A percentile compares a stretch with the other conserved stretches of the same genome.
Conservation (phyloP, 2,329 filamentous ascomycete species). For the Ceratocystis smalleyi region DNA sequence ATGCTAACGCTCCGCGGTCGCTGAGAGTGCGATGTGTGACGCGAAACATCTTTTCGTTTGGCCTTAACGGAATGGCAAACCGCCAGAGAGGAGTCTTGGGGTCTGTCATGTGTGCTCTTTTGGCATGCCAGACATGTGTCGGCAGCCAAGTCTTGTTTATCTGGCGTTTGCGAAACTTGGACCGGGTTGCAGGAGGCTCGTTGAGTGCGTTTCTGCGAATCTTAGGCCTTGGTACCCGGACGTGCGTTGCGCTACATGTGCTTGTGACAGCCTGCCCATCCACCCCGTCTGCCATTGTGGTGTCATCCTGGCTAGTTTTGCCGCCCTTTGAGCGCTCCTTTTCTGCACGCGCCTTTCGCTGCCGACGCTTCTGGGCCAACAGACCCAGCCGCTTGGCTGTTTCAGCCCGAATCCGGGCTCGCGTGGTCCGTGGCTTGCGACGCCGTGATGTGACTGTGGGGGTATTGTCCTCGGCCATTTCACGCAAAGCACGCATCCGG, state of each 20-base stretch:
- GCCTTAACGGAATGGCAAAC: constrained; percentile 70
- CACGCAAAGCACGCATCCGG: constrained; percentile 47
- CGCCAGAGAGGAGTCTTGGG: constrained; percentile 73
- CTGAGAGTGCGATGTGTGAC: constrained; percentile 68
- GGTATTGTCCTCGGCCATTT: constrained; percentile 85
- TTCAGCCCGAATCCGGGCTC: constrained; percentile 52
- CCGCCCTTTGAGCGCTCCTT: constrained; percentile 23
- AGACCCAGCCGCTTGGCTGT: constrained; percentile 56
- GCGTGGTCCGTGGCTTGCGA: constrained; percentile 44
- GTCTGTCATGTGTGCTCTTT: constrained; percentile 74
- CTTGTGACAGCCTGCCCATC: constrained; percentile 1
- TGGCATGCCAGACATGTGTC: constrained; percentile 87
- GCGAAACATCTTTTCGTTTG: constrained; percentile 79
- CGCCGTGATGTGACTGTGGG: constrained; percentile 55
- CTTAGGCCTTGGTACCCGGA: constrained; percentile 35
- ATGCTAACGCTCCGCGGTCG: constrained; percentile 62
- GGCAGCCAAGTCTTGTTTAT: constrained; percentile 84
- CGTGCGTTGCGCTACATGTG: background rate
- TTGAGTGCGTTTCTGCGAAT: constrained; percentile 57
- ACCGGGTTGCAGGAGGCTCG: constrained; percentile 37
- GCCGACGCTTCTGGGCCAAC: constrained; percentile 41
- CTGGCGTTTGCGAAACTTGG: constrained; percentile 72
- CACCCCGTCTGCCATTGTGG: constrained; percentile 3
- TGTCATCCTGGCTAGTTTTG: constrained; percentile 16
- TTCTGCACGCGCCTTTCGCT: constrained; percentile 25